These are phyloP conservation scores for Wickerhamiella occidentalis DNA, from an alignment of 805 yeast genomes.

Conservation along the genomic window DNA sequence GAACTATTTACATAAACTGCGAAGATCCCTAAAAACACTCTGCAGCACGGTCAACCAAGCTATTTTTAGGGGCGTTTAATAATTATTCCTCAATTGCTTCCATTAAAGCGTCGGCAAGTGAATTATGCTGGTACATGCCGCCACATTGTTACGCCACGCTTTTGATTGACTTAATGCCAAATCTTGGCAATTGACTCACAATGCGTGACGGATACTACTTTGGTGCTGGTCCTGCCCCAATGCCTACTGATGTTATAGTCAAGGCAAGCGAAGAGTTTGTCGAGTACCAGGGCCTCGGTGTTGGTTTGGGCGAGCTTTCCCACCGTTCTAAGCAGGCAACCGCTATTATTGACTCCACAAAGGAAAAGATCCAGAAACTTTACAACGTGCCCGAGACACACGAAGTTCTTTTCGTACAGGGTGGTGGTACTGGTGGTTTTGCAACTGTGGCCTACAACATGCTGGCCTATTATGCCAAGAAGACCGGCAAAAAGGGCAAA, in stretches of 20 bases:
- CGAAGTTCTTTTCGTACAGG: conserved; percentile 90
- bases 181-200: neutral
- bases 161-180: neutral
- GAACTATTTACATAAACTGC: too few species aligned
- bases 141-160: neutral
- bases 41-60: too few species aligned
- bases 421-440: conserved; percentile 96
- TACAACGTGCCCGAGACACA: conserved; percentile 78
- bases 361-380: conserved; percentile 49
- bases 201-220: conserved; percentile 40
- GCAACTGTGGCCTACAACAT: conserved; percentile 77
- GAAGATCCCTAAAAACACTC: too few species aligned
- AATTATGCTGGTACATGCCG: neutral
- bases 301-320: conserved; percentile 92
- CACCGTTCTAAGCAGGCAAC: conserved; percentile 84
- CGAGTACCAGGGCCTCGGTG: conserved; percentile 53
- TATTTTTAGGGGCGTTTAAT: too few species aligned
- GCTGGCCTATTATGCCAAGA: conserved; percentile 59
- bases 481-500: conserved; percentile 60
- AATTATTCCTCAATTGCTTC: too few species aligned
- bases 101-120: too few species aligned
- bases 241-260: conserved; percentile 73
- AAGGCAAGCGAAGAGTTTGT: conserved; percentile 79
- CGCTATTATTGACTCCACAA: conserved; percentile 64
- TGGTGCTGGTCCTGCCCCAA: conserved; percentile 98